Conservation (phyloP, 2,329 filamentous ascomycete genomes). For the Alternaria sp. region DNA sequence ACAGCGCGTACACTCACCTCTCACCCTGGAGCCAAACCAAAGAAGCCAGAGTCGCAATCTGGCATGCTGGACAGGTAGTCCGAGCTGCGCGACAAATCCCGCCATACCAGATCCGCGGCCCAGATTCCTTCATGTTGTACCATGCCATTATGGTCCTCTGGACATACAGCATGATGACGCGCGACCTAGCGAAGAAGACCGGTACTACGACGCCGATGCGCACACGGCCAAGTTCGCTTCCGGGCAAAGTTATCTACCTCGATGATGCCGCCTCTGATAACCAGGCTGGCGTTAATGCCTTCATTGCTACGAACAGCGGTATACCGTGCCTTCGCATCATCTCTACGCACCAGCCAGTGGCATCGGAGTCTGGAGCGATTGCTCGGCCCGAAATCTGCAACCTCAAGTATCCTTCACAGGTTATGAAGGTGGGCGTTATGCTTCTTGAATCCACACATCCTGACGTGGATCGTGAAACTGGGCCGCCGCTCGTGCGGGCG, state of each 20-base stretch:
- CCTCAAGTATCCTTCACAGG: slow-evolving; percentile 19
- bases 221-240: neutral
- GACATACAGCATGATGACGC: slow-evolving; percentile 33
- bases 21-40: slow-evolving; percentile 54
- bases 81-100: slow-evolving; percentile 19
- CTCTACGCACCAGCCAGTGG: neutral
- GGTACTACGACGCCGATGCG: neutral
- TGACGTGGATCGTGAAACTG: slow-evolving; percentile 18
- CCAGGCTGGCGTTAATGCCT: slow-evolving; percentile 15
- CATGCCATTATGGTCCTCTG: slow-evolving; percentile 31
- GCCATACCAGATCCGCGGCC: slow-evolving; percentile 26
- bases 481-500: slow-evolving; percentile 23
- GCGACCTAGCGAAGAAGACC: slow-evolving; percentile 23
- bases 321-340: slow-evolving; percentile 18
- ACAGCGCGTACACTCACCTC: slow-evolving; percentile 25
- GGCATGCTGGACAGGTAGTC: slow-evolving; percentile 27
- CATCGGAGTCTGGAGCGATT: neutral
- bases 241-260: slow-evolving; percentile 6
- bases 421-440: slow-evolving; percentile 25
- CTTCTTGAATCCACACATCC: slow-evolving; percentile 27
- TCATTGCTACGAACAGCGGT: slow-evolving; percentile 14
- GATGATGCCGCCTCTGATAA: slow-evolving; percentile 11
- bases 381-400: slow-evolving; percentile 10
- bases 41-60: slow-evolving; percentile 22
- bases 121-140: slow-evolving; percentile 27